Conservation (phyloP, 495 filamentous ascomycete species). For the Aspergillus asperescens region DNA sequence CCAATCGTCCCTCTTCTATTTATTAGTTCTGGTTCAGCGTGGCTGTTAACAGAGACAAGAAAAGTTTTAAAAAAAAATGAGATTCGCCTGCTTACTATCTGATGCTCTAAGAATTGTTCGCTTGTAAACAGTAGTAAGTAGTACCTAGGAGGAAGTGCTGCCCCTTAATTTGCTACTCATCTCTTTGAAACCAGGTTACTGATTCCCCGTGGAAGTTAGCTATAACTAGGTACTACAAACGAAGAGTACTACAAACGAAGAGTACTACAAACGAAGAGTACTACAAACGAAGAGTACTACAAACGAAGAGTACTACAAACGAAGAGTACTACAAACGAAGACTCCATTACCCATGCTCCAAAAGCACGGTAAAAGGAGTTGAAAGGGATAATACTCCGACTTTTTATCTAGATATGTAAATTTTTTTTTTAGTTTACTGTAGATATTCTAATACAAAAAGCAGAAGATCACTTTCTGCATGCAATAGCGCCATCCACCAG, state of each 20-base stretch:
- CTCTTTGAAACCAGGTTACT: too few species aligned
- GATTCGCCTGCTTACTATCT: neutral
- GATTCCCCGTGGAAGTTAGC: too few species aligned
- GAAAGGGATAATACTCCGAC: neutral
- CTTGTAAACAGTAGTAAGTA: too few species aligned
- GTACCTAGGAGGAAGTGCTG: too few species aligned
- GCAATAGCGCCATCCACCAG: slow-evolving; percentile 20
- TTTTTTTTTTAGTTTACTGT: neutral
- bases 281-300: too few species aligned
- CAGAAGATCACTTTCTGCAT: slow-evolving; percentile 8
- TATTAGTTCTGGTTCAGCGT: slow-evolving; percentile 1
- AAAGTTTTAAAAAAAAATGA: slow-evolving; percentile 12
- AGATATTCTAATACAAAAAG: slow-evolving; percentile 15
- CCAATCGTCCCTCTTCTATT: slow-evolving; percentile 7
- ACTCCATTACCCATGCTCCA: neutral
- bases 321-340: too few species aligned
- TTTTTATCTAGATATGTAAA: neutral
- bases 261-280: too few species aligned
- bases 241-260: too few species aligned
- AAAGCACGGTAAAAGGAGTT: neutral
- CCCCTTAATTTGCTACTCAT: too few species aligned
- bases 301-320: too few species aligned
- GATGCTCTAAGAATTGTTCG: neutral
- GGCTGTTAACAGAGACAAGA: slow-evolving; percentile 8
- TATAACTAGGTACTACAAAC: too few species aligned